Base-by-base conservation (phyloP, 441 rosid species). In the Breynia disticha region DNA sequence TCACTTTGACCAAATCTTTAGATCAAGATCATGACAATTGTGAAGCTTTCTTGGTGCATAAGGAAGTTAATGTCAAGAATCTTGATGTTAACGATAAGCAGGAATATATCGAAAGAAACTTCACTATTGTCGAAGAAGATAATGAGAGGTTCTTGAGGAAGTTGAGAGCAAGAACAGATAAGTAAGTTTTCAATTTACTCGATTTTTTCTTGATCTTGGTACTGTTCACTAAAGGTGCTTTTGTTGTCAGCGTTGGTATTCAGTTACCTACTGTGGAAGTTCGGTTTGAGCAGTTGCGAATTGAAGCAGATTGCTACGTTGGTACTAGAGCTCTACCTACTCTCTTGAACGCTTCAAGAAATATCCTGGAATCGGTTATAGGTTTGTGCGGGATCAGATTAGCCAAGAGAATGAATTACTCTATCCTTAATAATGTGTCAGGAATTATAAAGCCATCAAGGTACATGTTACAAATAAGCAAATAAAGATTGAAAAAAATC, bases 311-410 rank as follows among this genome's bases (percentile, higher is more conserved):
- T 67, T 84, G 79, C 39, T 68, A 80, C 52, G 76, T 72, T 7
- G 90, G 93, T 54, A 77, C 86, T 58, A 80, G 89, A 68, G 81
- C 81, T 62, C 69, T 80, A 65, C 93, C 95, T 8, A 66, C 89
- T 5, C 51, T 84, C n/a, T 44, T 74, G 8, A 44, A 38, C 42
- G 4, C 13, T 19, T 7, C n/a, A n/a, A n/a, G n/a, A n/a, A n/a
- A n/a, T n/a, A n/a, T n/a, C n/a, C n/a, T n/a, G n/a, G n/a, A n/a
- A n/a, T n/a, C n/a, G n/a, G n/a, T n/a, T n/a, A n/a, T n/a, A n/a
- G n/a, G n/a, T n/a, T n/a, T n/a, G n/a, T n/a, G n/a, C n/a, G n/a
- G n/a, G n/a, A n/a, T n/a, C n/a, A n/a, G n/a, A n/a, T n/a, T n/a
- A n/a, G n/a, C n/a, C n/a, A n/a, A n/a, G 35, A 28, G 8, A 28